phyloP scores from a whole-genome alignment of 441 rosid species.

The Jatropha multifida region DNA sequence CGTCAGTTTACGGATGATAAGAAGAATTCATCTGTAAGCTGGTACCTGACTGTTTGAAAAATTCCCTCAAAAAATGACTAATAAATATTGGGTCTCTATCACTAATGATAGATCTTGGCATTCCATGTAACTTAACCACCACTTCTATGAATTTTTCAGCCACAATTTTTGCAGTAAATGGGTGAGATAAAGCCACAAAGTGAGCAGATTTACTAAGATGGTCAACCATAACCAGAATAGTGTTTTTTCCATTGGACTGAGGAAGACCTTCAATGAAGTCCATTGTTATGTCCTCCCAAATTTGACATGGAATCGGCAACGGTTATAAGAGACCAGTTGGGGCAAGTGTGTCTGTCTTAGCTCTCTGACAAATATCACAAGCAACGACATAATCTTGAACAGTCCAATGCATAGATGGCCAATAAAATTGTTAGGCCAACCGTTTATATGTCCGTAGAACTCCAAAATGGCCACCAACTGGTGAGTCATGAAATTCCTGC shows the following conservation, averaged over 20 bases:
- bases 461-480: too few species aligned
- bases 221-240: background rate
- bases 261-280: background rate
- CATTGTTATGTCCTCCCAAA: background rate
- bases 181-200: background rate
- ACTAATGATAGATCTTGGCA: slow-evolving; percentile 6
- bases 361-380: background rate
- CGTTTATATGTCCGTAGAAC: too few species aligned
- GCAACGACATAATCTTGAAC: slow-evolving; percentile 8
- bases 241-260: background rate
- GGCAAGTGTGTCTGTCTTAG: background rate
- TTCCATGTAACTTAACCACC: slow-evolving; percentile 5
- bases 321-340: background rate
- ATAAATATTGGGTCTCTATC: too few species aligned
- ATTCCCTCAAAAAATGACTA: background rate
- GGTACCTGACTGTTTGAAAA: too few species aligned
- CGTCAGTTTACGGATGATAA: background rate
- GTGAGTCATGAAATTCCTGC: too few species aligned
- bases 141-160: background rate
- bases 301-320: background rate
- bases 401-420: too few species aligned
- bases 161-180: background rate
- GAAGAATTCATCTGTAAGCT: background rate
- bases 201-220: background rate
- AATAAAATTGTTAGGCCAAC: too few species aligned